Base-by-base conservation (phyloP, 1,284 basidiomycete species). In the Rhodotorula sp. region DNA sequence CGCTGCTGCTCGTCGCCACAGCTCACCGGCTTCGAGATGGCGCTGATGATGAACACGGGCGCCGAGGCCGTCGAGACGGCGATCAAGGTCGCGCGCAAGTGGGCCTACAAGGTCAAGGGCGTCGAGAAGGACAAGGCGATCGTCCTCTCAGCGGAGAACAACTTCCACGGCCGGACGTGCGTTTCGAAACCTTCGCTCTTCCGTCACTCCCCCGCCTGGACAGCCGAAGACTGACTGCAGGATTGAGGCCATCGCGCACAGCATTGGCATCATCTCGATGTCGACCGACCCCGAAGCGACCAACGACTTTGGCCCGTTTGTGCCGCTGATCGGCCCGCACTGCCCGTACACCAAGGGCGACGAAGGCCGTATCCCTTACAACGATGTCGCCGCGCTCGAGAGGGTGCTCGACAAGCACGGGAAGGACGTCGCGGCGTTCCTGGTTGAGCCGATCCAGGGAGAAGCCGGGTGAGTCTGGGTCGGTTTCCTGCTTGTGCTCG, bases 1-100 rank as follows among this genome's bases (percentile, higher is more conserved):
- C 26, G 28, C 51, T 55, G 37, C 18, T n/a, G n/a, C n/a, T n/a
- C n/a, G n/a, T 53, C 34, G 30, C 22, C 10, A 18, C 62, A 71
- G 67, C 69, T 71, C 59, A 78, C 80, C 50, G 78, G 80, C 7
- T 81, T 81, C 72, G 80, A 81, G 58, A 94, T 94, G 88, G 92
- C 98, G 16, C 85, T 99, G n/a, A 95, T 95, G 30, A 97, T 99
- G 94, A 99, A 99, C 85, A 99, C 95, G 0, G 95, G 95, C 54
- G 94, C 94, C 3, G 95, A 99, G 80, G 95, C 95, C 13, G 95
- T 99, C 70, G 94, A 99, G 83, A 96, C 94, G 0, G 85, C 85
- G 22, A 81, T 86, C 79, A 92, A 93, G 84, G 85, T 96, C 30
- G 88, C 93, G 0, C 83, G 93, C 75, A 94, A 94, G 83, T 96